Evolutionary conservation across 257 asterid species (phyloP).

Genomic region (Verbena officinalis): DNA sequence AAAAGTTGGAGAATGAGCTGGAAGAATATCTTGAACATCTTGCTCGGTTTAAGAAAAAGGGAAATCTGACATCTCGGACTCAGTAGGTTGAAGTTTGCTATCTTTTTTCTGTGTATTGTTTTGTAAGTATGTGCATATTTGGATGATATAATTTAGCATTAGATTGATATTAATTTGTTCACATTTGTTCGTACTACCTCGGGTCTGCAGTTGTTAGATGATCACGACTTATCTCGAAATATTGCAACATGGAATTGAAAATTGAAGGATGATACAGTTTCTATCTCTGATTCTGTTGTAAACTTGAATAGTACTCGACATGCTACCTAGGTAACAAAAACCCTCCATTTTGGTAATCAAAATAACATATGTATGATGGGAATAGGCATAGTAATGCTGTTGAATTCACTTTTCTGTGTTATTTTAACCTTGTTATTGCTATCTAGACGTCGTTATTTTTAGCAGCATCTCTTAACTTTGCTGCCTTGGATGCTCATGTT

Average conservation of each 20-base stretch:
- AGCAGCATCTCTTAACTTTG: neutral
- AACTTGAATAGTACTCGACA: neutral
- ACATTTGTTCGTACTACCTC: constrained; percentile 19
- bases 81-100: constrained; percentile 15
- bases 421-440: neutral
- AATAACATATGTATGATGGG: too few species aligned
- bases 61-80: constrained; percentile 31
- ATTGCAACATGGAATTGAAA: constrained; percentile 4
- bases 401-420: neutral
- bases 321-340: constrained; percentile 6
- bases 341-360: neutral
- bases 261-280: neutral
- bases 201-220: constrained; percentile 7
- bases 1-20: constrained; percentile 86
- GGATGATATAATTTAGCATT: neutral
- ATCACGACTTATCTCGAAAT: neutral
- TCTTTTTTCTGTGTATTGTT: neutral
- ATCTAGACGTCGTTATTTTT: neutral
- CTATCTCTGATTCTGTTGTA: neutral
- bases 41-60: constrained; percentile 54
- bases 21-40: constrained; percentile 71
- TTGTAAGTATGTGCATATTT: constrained; percentile 21
- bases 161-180: neutral
- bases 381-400: neutral
- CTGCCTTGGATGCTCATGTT: neutral